Evolutionary conservation across 2,329 filamentous ascomycete species (phyloP).

Genomic region (Fusarium mundagurra): DNA sequence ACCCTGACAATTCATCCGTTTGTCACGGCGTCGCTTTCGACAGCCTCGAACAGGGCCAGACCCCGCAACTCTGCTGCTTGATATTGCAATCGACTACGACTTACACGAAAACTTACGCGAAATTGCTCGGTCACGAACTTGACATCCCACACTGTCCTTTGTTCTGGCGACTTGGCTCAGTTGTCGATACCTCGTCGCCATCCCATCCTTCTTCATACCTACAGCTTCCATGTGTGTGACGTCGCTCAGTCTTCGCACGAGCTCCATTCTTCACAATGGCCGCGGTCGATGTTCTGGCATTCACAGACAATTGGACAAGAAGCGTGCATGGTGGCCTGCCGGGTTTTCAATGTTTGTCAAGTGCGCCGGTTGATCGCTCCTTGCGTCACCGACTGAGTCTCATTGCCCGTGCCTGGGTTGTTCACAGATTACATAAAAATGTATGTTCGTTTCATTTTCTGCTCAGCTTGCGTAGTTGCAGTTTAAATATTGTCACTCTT

Average conservation of each 20-base stretch:
- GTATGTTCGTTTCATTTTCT: conserved; percentile 30
- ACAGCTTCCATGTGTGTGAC: conserved; percentile 64
- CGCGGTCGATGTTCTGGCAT: conserved; percentile 59
- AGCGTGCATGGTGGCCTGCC: conserved; percentile 52
- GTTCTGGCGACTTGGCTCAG: conserved; percentile 16
- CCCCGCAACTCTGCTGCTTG: conserved; percentile 7
- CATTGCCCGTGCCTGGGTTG: conserved; percentile 49
- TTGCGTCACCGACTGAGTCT: conserved; percentile 44
- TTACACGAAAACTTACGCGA: conserved; percentile 25
- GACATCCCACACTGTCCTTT: conserved; percentile 7
- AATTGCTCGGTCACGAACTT: conserved; percentile 10
- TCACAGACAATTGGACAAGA: conserved; percentile 55
- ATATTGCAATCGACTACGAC: conserved; percentile 23
- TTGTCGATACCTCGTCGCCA: conserved; percentile 18
- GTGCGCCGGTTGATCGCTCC: conserved; percentile 42
- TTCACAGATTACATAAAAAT: conserved; percentile 33
- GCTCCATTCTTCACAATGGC: conserved; percentile 64
- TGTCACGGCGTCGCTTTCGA: conserved; percentile 32
- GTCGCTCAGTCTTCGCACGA: conserved; percentile 53
- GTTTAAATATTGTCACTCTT: conserved; percentile 4
- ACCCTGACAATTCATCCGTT: background rate
- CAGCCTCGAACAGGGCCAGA: conserved; percentile 2
- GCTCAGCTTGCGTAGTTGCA: background rate
- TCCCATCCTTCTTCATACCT: conserved; percentile 22
- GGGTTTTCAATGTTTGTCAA: conserved; percentile 46